Evolutionary conservation across 176 grass and related monocot genomes (phyloP), one percentile per base, ranked within the genome.

Genomic region (Stipa capillata): DNA sequence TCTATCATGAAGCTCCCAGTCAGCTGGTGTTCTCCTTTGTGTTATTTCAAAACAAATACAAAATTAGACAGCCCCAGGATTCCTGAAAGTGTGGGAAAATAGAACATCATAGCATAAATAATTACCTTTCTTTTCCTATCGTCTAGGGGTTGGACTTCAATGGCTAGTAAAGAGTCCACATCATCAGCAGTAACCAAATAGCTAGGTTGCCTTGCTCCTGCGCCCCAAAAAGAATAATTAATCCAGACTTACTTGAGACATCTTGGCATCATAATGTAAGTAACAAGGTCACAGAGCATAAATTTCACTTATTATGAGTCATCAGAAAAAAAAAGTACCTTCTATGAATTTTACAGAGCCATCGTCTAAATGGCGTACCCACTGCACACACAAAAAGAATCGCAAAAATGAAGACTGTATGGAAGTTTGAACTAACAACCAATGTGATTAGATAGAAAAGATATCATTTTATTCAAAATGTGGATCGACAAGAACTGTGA

Each of bases 171-270:
- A 33, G 83, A 82, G 34, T 93, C 91, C 84, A 93, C 94, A 55
- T 97, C 94, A 82, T 97, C 91, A 23, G 94, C 94, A 41, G 86
- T 93, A 80, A 97, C 94, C 13, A 97, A 56, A 93, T 97, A 97
- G 56, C 1, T 75, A 48, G 92, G 90, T 76, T 94, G 89, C 45
- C 85, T 98, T 39, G 95, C 92, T 74, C 91, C 95, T 94, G 65
- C 24, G 49, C 34, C 23, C 23, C 45, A 61, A 86, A 36, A 37
- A 25, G 77, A 88, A 74, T 76, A 53, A 69, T 15, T 48, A 52
- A 56, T 12, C 7, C 23, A 64, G 80, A 75, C 59, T 77, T 73
- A 59, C 49, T 50, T 57, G 36, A n/a, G n/a, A n/a, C n/a, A n/a
- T n/a, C n/a, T n/a, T 82, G 75, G 39, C 42, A 79, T 87, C 32